Evolutionary conservation across 192 early-diverging fungal genomes (phyloP).

Genomic region (Coemansia sp.): DNA sequence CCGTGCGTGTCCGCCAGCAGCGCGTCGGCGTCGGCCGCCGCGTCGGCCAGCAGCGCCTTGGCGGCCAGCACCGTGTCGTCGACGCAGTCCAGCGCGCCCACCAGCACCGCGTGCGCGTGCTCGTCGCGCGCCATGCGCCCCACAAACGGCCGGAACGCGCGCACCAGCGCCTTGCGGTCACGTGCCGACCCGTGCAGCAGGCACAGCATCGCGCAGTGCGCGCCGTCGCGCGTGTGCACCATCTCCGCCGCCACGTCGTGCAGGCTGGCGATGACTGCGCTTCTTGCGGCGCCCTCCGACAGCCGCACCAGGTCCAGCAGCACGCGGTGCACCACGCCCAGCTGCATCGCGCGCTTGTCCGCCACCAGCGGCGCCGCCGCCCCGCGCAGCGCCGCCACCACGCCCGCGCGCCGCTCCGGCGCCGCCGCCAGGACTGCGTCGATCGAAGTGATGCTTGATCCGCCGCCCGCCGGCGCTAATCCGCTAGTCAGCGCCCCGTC

Average conservation of each 20-base stretch:
- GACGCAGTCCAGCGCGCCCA: slow-evolving; percentile 78
- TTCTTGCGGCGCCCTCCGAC: slow-evolving; percentile 57
- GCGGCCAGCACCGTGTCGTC: slow-evolving; percentile 87
- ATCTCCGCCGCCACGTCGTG: slow-evolving; percentile 82
- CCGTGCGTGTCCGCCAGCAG: slow-evolving; percentile 72
- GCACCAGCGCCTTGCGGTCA: slow-evolving; percentile 87
- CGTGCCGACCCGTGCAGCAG: slow-evolving; percentile 76
- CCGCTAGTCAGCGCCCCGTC: slow-evolving; percentile 84
- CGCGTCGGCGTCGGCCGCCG: slow-evolving; percentile 40
- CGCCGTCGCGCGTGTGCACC: slow-evolving; percentile 89
- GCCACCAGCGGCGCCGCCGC: slow-evolving; percentile 64
- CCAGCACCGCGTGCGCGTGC: slow-evolving; percentile 81
- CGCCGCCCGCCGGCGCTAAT: slow-evolving; percentile 23
- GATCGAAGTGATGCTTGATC: slow-evolving; percentile 5
- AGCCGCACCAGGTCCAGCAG: slow-evolving; percentile 77
- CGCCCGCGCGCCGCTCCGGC: slow-evolving; percentile 37
- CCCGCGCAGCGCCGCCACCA: slow-evolving; percentile 67
- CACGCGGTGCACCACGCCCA: slow-evolving; percentile 81
- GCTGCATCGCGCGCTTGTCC: slow-evolving; percentile 76
- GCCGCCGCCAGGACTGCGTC: slow-evolving; percentile 53
- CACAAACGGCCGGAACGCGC: slow-evolving; percentile 77
- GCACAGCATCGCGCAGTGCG: slow-evolving; percentile 78
- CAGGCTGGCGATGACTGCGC: slow-evolving; percentile 69
- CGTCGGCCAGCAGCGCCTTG: slow-evolving; percentile 68
- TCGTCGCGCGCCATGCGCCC: slow-evolving; percentile 80